Evolutionary conservation across 495 filamentous ascomycete genomes (phyloP), one percentile per base, ranked within the genome.

Genomic region (Annulohypoxylon bovei): DNA sequence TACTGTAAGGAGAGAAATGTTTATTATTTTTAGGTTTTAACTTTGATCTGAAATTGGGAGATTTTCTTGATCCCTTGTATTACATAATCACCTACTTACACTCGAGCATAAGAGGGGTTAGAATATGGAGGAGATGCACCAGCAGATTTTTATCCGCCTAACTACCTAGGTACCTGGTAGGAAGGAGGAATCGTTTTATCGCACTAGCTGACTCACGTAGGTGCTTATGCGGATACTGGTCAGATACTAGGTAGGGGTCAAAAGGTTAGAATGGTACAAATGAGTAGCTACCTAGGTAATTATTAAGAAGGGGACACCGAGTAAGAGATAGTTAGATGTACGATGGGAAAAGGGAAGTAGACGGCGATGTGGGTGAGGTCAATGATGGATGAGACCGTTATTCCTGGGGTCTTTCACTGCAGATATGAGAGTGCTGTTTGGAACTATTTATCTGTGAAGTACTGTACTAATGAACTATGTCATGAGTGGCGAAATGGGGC

Each of bases 141-240:
- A n/a, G n/a, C n/a, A n/a, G n/a, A n/a, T n/a, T n/a, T n/a, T n/a
- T n/a, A n/a, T n/a, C n/a, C n/a, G n/a, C n/a, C n/a, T n/a, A n/a
- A n/a, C 4, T 35, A 9, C 7, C 32, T 9, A 35, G 32, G 7
- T 35, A 9, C 32, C 1, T 35, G 7, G n/a, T n/a, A n/a, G n/a
- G n/a, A n/a, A 35, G 7, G 11, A 4, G 1, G 32, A 35, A 9
- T 35, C 7, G 32, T 35, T 35, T 35, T 9, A 9, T 35, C 3
- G 39, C n/a, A n/a, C 49, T 53, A 53, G n/a, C 33, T 33, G 49
- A 53, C 27, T 53, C 49, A 33, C 3, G 49, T 4, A 53, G n/a
- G 28, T n/a, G 16, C 28, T 8, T n/a, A 20, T 23, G 14, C 22
- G 8, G 11, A 25, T 0, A 49, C 6, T 14, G n/a, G 32, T 16